Percentiles rank a stretch among this genome's conserved stretches.
phyloP scores from a whole-genome alignment of 352 stramenopile species.

The Pythium chondricola region DNA sequence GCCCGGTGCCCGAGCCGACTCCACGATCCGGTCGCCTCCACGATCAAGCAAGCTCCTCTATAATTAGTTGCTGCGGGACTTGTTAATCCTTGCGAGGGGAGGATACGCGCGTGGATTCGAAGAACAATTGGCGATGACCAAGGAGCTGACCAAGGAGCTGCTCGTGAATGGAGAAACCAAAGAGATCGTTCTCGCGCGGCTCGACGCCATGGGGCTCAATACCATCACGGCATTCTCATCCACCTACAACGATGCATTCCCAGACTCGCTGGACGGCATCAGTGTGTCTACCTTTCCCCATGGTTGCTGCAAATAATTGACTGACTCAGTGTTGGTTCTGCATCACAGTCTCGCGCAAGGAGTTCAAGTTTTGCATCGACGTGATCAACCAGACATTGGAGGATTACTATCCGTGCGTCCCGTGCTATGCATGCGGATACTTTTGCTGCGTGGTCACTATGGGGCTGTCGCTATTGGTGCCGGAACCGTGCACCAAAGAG shows the following conservation, averaged over 20 bases:
- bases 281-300: too few species aligned
- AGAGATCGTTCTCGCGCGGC: constrained; percentile 47
- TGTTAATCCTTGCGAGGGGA: not conserved
- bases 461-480: constrained; percentile 50
- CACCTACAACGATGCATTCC: constrained; percentile 50
- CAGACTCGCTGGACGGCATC: constrained; percentile 54
- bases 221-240: constrained; percentile 53
- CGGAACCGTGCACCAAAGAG: constrained; percentile 63
- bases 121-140: constrained; percentile 11
- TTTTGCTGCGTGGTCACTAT: constrained; percentile 59
- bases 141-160: constrained; percentile 49
- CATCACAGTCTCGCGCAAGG: constrained; percentile 62
- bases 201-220: constrained; percentile 36
- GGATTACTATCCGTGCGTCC: constrained; percentile 65
- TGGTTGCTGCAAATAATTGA: too few species aligned
- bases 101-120: not conserved
- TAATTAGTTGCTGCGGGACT: constrained; percentile 5
- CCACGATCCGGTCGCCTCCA: too few species aligned
- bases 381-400: constrained; percentile 70
- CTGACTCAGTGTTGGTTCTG: too few species aligned
- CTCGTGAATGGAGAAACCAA: constrained; percentile 41
- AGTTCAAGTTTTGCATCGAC: constrained; percentile 74
- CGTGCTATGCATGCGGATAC: constrained; percentile 66
- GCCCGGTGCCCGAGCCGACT: too few species aligned
- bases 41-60: constrained; percentile 2